Percentiles rank a stretch among this genome's conserved stretches.
Conservation (phyloP, 2,329 filamentous ascomycete species). For the Ustulina deusta region DNA sequence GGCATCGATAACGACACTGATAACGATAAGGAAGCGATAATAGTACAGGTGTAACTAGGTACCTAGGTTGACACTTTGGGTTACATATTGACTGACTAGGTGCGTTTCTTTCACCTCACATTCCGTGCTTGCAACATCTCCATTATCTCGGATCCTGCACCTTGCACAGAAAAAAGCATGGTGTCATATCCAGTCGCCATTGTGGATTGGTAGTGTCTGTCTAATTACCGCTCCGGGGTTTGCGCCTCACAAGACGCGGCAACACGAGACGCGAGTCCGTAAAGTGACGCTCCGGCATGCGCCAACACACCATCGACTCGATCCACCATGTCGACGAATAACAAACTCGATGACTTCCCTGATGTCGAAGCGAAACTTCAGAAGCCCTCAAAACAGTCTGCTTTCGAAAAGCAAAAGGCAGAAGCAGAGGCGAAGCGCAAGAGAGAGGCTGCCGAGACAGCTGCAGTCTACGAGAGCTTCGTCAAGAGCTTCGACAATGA, state of each 20-base stretch:
- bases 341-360: conserved; percentile 70
- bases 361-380: conserved; percentile 82
- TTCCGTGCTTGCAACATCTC: conserved; percentile 2
- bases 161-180: background rate
- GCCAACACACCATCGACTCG: conserved; percentile 9
- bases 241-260: background rate
- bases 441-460: conserved; percentile 87
- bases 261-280: conserved; percentile 5
- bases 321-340: conserved; percentile 57
- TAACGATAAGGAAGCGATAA: conserved; percentile 25
- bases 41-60: background rate
- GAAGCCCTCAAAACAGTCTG: conserved; percentile 83
- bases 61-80: conserved; percentile 12
- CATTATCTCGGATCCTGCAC: background rate
- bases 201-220: conserved; percentile 14
- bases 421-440: conserved; percentile 89
- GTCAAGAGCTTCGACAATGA: conserved; percentile 82
- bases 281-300: conserved; percentile 18
- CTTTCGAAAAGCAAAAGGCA: conserved; percentile 88
- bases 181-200: background rate
- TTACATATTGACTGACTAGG: background rate
- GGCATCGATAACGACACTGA: conserved; percentile 10
- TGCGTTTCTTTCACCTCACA: background rate
- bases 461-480: conserved; percentile 87
- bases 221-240: background rate